phyloP scores from a whole-genome alignment of 768 basidiomycete species.

The Pleurotus giganteus region DNA sequence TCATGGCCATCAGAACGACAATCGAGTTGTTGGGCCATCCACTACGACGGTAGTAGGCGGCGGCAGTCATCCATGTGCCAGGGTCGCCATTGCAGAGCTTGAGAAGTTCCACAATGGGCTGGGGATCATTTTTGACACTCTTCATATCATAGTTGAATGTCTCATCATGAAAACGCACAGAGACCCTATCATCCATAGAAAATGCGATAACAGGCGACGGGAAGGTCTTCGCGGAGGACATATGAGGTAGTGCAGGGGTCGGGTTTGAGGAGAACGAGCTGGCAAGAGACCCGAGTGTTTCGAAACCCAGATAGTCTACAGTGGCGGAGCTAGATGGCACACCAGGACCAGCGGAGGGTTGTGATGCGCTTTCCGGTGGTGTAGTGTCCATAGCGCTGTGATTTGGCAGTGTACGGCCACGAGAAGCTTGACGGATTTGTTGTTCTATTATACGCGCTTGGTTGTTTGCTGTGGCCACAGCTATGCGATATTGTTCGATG shows the following conservation, averaged over 20 bases:
- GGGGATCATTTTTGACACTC: slow-evolving; percentile 40
- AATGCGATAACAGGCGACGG: slow-evolving; percentile 11
- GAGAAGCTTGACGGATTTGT: background rate
- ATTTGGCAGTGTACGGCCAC: background rate
- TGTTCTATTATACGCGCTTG: background rate
- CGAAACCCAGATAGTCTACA: no score
- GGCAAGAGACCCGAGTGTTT: background rate
- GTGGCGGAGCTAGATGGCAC: no score
- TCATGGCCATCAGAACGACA: slow-evolving; percentile 40
- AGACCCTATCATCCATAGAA: slow-evolving; percentile 25
- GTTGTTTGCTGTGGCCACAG: slow-evolving; percentile 4
- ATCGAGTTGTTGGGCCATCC: slow-evolving; percentile 46
- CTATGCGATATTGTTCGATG: slow-evolving; percentile 18
- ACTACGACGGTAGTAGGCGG: slow-evolving; percentile 47
- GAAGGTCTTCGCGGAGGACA: slow-evolving; percentile 4
- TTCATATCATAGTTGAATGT: slow-evolving; percentile 40
- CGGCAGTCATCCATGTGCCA: slow-evolving; percentile 57
- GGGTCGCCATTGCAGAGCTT: slow-evolving; percentile 42
- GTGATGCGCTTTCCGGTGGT: background rate
- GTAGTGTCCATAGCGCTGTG: background rate
- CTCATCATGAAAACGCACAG: slow-evolving; percentile 38
- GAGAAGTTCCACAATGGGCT: slow-evolving; percentile 43
- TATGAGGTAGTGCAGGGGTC: background rate
- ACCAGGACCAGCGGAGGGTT: no score
- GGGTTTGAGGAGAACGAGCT: background rate